phyloP scores from a whole-genome alignment of 164 flowering plant genomes.

The Macadamia tetraphylla region DNA sequence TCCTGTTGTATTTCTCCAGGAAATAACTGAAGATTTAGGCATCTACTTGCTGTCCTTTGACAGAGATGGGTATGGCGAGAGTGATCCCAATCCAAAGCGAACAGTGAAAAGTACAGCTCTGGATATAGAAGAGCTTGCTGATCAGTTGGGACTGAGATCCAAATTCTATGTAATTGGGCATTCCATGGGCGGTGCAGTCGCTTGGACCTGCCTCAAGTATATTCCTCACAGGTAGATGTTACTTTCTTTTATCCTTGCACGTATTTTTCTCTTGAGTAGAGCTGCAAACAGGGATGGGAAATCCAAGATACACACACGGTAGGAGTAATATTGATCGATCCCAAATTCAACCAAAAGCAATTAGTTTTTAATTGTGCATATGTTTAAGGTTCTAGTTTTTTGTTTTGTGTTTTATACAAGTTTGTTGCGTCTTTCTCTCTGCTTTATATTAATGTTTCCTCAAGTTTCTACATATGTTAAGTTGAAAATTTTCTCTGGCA shows the following conservation, averaged over 20 bases:
- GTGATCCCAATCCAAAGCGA: conserved; percentile 58
- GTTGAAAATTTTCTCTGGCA: conserved; percentile 17
- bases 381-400: no score
- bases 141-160: conserved; percentile 51
- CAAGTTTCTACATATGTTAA: not conserved
- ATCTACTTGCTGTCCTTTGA: conserved; percentile 56
- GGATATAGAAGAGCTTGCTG: conserved; percentile 77
- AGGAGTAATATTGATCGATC: no score
- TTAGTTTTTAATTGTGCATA: not conserved
- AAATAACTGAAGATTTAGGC: conserved; percentile 44
- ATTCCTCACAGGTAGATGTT: conserved; percentile 63
- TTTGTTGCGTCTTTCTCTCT: not conserved
- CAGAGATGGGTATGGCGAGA: conserved; percentile 80
- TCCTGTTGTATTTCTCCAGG: conserved; percentile 28
- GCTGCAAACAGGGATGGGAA: no score
- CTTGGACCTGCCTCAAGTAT: conserved; percentile 65
- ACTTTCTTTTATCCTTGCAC: no score
- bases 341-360: no score
- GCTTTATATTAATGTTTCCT: not conserved
- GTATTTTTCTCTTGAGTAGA: no score
- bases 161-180: conserved; percentile 55
- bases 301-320: no score
- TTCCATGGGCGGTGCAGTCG: conserved; percentile 63
- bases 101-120: conserved; percentile 49
- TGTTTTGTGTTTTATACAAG: not conserved